Conservation (phyloP, 2,329 filamentous ascomycete species). For the Nakataea oryzae region DNA sequence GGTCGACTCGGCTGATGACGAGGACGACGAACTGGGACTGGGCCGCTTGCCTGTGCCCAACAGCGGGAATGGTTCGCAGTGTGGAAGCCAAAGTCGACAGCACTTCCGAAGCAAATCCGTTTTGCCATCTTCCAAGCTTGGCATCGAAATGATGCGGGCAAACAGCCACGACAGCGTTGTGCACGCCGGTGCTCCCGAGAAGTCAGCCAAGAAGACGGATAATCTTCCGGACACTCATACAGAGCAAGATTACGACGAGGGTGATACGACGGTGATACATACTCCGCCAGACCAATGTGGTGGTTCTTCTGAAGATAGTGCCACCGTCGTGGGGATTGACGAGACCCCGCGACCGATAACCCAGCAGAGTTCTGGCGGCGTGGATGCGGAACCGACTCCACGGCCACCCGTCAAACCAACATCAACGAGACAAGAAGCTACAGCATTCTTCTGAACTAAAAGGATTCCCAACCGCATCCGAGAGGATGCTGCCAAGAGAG, state of each 20-base stretch:
- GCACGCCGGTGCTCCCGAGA: constrained; percentile 31
- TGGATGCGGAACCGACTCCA: constrained; percentile 14
- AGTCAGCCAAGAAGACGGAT: constrained; percentile 41
- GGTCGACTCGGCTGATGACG: constrained; percentile 83
- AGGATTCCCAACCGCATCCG: background rate
- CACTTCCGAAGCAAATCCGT: constrained; percentile 44
- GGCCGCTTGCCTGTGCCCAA: constrained; percentile 19
- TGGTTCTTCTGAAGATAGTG: constrained; percentile 3
- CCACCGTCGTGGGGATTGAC: constrained; percentile 9
- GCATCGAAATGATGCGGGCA: constrained; percentile 95
- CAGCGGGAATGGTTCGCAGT: constrained; percentile 7
- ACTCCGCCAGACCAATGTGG: constrained; percentile 13
- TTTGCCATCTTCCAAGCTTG: constrained; percentile 75
- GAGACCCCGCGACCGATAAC: constrained; percentile 14
- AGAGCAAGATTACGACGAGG: constrained; percentile 10
- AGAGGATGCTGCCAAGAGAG: background rate
- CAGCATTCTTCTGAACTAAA: constrained; percentile 6
- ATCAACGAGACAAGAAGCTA: constrained; percentile 10
- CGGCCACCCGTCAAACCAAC: constrained; percentile 10
- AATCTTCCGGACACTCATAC: constrained; percentile 32
- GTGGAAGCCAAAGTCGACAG: constrained; percentile 18
- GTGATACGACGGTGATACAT: constrained; percentile 13
- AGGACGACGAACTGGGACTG: constrained; percentile 77
- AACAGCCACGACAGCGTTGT: constrained; percentile 81
- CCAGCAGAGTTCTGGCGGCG: constrained; percentile 1